Evolutionary conservation across 257 asterid genomes (phyloP).

Genomic region (Nicotiana obtusifolia): DNA sequence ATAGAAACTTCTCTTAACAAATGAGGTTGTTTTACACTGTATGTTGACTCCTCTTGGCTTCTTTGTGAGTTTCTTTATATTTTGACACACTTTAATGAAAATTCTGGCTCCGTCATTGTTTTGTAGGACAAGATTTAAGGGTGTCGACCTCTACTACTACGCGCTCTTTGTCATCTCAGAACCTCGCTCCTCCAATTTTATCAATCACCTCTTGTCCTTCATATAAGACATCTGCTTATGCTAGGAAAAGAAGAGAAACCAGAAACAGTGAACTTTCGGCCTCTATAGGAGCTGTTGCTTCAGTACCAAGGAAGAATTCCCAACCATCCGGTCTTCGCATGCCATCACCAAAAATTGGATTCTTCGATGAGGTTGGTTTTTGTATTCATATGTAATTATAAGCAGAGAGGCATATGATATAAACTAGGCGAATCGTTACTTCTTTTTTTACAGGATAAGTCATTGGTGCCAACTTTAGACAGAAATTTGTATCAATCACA

Average conservation of each 20-base stretch:
- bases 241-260: constrained; percentile 17
- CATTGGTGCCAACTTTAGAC: background rate
- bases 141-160: background rate
- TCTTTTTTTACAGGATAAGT: background rate
- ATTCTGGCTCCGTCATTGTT: too few relatives aligned
- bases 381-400: background rate
- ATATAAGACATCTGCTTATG: constrained; percentile 17
- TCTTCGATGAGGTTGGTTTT: constrained; percentile 47
- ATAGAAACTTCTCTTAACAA: background rate
- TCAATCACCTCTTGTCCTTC: constrained; percentile 1
- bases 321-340: constrained; percentile 52
- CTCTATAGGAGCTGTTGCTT: constrained; percentile 12
- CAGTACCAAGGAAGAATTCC: constrained; percentile 14
- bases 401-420: constrained; percentile 2
- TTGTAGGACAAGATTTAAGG: constrained; percentile 25
- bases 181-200: background rate
- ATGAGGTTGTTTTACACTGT: background rate
- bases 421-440: background rate
- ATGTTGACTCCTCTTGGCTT: too few relatives aligned
- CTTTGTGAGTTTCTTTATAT: too few relatives aligned
- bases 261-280: constrained; percentile 18
- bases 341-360: constrained; percentile 58
- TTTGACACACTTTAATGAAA: too few relatives aligned
- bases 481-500: background rate
- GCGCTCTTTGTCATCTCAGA: background rate